These are phyloP conservation scores for Solanum arcanum DNA, from an alignment of 257 asterid genomes.

Conservation along the genomic window DNA sequence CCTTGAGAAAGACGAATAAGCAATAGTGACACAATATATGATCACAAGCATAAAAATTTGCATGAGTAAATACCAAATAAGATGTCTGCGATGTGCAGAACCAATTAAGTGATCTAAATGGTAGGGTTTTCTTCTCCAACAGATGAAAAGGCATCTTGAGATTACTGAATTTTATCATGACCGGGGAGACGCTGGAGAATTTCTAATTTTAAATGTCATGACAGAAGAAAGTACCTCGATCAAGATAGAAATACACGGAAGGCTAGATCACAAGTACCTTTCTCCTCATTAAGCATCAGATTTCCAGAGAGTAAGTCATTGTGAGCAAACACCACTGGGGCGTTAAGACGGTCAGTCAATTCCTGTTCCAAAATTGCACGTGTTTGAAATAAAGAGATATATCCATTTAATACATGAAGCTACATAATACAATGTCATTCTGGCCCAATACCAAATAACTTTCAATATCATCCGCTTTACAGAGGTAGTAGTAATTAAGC, in stretches of 20 bases:
- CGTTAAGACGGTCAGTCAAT: constrained; percentile 53
- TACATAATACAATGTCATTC: background rate
- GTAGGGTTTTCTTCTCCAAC: background rate
- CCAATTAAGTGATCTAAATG: background rate
- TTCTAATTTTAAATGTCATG: background rate
- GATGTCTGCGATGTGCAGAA: background rate
- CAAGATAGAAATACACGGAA: background rate
- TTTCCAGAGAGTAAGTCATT: constrained; percentile 93
- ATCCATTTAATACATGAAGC: background rate
- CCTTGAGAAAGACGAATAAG: background rate
- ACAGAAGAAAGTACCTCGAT: background rate
- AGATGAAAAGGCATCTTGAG: background rate
- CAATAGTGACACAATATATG: background rate
- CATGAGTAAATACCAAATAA: background rate
- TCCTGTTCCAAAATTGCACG: constrained; percentile 39
- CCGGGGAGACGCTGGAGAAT: background rate
- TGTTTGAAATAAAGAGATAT: background rate
- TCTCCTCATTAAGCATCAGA: constrained; percentile 75
- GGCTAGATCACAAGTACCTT: constrained; percentile 39
- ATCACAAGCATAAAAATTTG: background rate
- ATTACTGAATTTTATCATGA: background rate
- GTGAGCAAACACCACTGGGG: constrained; percentile 75
- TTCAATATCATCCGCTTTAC: background rate
- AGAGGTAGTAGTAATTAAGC: background rate
- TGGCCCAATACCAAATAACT: background rate